phyloP scores from a whole-genome alignment of 2,329 filamentous ascomycete species.

The Paecilomyces dactylethromorphus region DNA sequence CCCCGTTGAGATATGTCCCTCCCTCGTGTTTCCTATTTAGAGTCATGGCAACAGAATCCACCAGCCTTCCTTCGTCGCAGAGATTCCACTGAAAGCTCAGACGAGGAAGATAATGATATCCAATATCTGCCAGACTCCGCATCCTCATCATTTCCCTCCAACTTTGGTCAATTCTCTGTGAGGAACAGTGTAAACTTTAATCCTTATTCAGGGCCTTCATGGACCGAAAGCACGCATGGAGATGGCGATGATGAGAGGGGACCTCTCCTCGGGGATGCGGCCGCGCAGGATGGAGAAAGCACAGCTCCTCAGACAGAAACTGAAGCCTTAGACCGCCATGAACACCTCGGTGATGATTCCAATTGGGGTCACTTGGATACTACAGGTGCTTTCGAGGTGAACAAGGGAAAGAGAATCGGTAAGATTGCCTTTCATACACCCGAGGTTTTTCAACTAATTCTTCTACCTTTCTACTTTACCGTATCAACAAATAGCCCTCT shows the following conservation, averaged over 20 bases:
- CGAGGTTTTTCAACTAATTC: neutral
- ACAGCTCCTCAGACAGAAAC: slow-evolving; percentile 8
- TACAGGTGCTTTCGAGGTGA: slow-evolving; percentile 47
- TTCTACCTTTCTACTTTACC: neutral
- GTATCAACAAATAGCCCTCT: neutral
- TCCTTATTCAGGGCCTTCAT: slow-evolving; percentile 32
- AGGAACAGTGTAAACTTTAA: slow-evolving; percentile 36
- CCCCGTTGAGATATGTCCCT: slow-evolving; percentile 32
- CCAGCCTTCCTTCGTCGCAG: slow-evolving; percentile 19
- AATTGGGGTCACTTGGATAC: slow-evolving; percentile 18
- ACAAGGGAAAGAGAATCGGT: slow-evolving; percentile 47
- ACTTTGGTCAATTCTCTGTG: slow-evolving; percentile 15
- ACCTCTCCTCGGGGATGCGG: slow-evolving; percentile 15
- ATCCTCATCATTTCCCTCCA: slow-evolving; percentile 29
- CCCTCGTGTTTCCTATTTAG: slow-evolving; percentile 36
- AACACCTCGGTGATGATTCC: slow-evolving; percentile 9
- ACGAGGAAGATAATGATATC: slow-evolving; percentile 17
- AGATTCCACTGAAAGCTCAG: slow-evolving; percentile 15
- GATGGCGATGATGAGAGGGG: slow-evolving; percentile 20
- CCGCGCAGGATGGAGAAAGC: slow-evolving; percentile 10
- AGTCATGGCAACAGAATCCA: slow-evolving; percentile 35
- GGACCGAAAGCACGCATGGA: slow-evolving; percentile 24
- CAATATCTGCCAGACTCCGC: slow-evolving; percentile 24
- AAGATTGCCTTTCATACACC: slow-evolving; percentile 16
- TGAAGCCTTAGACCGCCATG: slow-evolving; percentile 5